Base-by-base conservation (phyloP, 352 stramenopile genomes). In the Globisporangium viniferum region DNA sequence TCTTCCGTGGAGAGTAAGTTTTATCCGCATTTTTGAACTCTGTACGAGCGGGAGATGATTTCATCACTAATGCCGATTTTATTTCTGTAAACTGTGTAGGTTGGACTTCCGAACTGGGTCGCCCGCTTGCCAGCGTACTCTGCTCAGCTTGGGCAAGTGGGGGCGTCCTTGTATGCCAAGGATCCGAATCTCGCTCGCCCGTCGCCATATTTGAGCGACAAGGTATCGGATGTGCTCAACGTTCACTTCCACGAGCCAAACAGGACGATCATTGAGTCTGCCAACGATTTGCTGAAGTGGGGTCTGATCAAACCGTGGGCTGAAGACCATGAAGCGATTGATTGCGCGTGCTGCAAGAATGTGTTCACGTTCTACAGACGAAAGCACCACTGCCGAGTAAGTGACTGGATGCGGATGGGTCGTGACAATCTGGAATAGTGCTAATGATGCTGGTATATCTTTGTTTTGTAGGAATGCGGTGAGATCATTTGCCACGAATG, bases 401-500 rank as follows among this genome's bases (percentile, higher is more conserved):
- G 77, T 73, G 55, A 27, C 14, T 68, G n/a, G 18, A 22, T 12
- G 18, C 12, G 12, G 44, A 61, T 73, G 36, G 0, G 41, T 44
- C 10, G 33, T 7, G 20, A 4, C 35, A 12, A 27, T 41, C 18
- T 29, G 12, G 1, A 46, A 15, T 18, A 8, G 3, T 15, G 59
- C 27, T 57, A 33, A 62, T 49, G 33, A 39, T 57, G 15, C 9
- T 62, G 7, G 39, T 15, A 7, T 31, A 15, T 60, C 0, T 59
- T 33, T 65, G 24, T 46, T 24, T 20, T 64, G 9, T 64, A 93
- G 86, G 88, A 96, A 82, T 96, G 88, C 55, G 88, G 88, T 59
- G 82, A 91, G 24, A 94, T 96, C 68, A 93, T 96, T 71, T 96
- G 89, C 63, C 80, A 84, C 27, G 85, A 93, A 22, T 96, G 89